phyloP scores from a whole-genome alignment of 2,329 filamentous ascomycete species.

The Tolypocladium ovalisporum region DNA sequence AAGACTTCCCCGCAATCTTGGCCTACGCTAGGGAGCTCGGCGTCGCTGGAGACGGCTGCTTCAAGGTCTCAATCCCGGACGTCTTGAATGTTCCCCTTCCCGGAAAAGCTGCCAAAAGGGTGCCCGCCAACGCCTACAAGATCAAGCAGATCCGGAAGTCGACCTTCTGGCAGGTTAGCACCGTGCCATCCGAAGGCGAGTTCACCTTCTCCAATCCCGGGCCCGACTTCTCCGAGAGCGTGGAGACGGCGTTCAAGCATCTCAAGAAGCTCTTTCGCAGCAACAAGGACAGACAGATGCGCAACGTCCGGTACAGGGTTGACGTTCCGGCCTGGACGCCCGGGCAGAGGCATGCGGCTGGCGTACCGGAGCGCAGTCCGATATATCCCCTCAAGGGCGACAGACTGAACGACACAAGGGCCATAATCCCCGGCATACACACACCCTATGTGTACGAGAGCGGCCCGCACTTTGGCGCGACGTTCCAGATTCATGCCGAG shows the following conservation, averaged over 20 bases:
- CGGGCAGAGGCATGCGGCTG: constrained; percentile 21
- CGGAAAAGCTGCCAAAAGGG: constrained; percentile 16
- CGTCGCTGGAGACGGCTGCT: constrained; percentile 23
- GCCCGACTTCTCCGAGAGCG: constrained; percentile 12
- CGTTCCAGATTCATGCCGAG: constrained; percentile 29
- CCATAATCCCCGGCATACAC: constrained; percentile 27
- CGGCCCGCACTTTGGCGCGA: constrained; percentile 25
- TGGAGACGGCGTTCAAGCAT: constrained; percentile 18
- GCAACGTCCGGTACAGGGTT: constrained; percentile 24
- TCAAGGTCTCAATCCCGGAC: constrained; percentile 24
- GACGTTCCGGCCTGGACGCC: constrained; percentile 27
- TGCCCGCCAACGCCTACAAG: constrained; percentile 24
- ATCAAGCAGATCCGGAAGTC: constrained; percentile 22
- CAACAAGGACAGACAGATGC: constrained; percentile 23
- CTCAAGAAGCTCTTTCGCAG: constrained; percentile 24
- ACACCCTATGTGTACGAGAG: constrained; percentile 30
- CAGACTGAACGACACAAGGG: constrained; percentile 23
- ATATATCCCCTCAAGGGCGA: constrained; percentile 26
- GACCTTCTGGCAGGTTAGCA: constrained; percentile 25
- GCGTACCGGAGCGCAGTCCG: constrained; percentile 24
- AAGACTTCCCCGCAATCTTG: constrained; percentile 24
- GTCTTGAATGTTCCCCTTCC: constrained; percentile 20
- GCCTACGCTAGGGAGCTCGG: constrained; percentile 18
- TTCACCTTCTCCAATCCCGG: constrained; percentile 16
- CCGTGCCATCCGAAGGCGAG: constrained; percentile 19